Base-by-base conservation (phyloP, 1,139 yeast species). In the Taphrina populina region DNA sequence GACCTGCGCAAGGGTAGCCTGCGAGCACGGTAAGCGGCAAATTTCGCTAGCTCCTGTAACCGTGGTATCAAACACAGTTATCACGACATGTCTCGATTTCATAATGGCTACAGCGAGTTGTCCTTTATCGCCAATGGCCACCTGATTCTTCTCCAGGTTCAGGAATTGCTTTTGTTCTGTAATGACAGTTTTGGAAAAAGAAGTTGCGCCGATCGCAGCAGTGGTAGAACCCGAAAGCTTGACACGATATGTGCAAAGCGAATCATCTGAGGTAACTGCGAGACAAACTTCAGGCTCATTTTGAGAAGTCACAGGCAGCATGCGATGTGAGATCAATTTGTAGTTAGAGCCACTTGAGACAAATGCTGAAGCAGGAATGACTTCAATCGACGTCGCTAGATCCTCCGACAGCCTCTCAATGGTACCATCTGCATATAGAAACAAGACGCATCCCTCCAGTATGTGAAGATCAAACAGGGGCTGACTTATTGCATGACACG, bases 351-450 rank as follows among this genome's bases (percentile, higher is more conserved):
- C 47, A n/a, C n/a, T n/a, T n/a, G n/a, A n/a, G n/a, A n/a, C n/a
- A n/a, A n/a, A n/a, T n/a, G n/a, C n/a, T n/a, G n/a, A n/a, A n/a
- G n/a, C n/a, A 4, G 36, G 6, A 4, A 43, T 26, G 17, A 15
- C 13, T 20, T 43, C 47, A 8, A 43, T 5, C 7, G 19, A 7
- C 4, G 21, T 20, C 11, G 26, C 10, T 8, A 43, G 27, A 20
- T 43, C 47, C 6, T n/a, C 4, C 17, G 29, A 5, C 8, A 30
- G 37, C 29, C 47, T 35, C 32, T 29, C 24, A 8, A 49, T 32
- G 13, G n/a, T 15, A 1, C 45, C 45, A 19, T 39, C 23, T 7
- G 6, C 20, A 13, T 33, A 30, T 6, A 49, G 23, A 4, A 49
- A 26, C 2, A 49, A 24, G 4, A 49, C 32, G 15, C 27, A 30